Conservation (phyloP, 2,329 filamentous ascomycete genomes). For the Neonectria punicea region DNA sequence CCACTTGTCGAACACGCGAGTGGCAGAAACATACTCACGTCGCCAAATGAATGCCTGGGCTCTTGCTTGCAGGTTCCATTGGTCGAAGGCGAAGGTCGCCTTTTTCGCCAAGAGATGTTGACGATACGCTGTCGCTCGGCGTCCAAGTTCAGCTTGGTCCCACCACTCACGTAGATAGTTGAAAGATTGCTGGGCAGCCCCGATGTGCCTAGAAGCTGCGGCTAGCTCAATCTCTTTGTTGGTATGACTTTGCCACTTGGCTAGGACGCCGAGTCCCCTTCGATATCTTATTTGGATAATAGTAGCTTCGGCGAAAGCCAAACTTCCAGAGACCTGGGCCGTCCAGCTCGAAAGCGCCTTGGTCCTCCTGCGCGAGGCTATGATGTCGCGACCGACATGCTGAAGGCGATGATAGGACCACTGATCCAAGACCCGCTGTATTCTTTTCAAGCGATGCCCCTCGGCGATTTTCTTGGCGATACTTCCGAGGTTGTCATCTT, state of each 20-base stretch:
- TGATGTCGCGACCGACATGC: constrained; percentile 34
- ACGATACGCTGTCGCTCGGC: constrained; percentile 39
- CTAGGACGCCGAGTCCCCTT: constrained; percentile 28
- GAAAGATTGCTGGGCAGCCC: constrained; percentile 36
- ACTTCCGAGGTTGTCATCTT: constrained; percentile 43
- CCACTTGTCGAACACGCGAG: constrained; percentile 46
- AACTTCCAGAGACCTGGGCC: constrained; percentile 24
- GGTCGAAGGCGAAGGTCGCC: constrained; percentile 35
- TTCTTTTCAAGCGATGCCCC: constrained; percentile 34
- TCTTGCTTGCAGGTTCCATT: constrained; percentile 49
- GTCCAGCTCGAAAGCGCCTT: constrained; percentile 39
- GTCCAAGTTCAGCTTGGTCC: constrained; percentile 43
- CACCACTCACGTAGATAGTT: constrained; percentile 46
- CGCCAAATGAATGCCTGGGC: constrained; percentile 49
- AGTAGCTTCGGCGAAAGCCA: constrained; percentile 32
- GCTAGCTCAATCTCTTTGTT: constrained; percentile 18
- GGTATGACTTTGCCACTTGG: constrained; percentile 37
- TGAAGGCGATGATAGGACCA: constrained; percentile 44
- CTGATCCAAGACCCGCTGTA: constrained; percentile 35
- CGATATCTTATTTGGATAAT: constrained; percentile 28
- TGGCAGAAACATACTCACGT: constrained; percentile 46
- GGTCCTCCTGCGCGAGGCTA: constrained; percentile 28
- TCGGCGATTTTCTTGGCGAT: constrained; percentile 39
- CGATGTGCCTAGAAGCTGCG: constrained; percentile 30
- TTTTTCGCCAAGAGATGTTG: constrained; percentile 34